phyloP scores from a whole-genome alignment of 371 early-diverging fungal genomes.

The Saksenaea vasiformis region DNA sequence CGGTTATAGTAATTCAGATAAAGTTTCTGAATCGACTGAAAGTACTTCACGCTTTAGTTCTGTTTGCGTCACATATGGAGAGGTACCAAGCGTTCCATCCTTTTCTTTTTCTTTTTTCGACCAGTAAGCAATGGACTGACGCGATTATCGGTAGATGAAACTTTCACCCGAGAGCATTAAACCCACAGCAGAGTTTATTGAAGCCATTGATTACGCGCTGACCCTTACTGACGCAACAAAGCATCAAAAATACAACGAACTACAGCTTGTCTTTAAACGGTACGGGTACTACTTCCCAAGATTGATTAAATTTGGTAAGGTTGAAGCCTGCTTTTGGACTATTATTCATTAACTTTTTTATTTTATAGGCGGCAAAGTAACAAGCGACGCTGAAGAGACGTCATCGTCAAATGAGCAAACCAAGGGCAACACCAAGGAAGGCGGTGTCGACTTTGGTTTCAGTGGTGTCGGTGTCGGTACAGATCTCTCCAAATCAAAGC shows the following conservation, averaged over 20 bases:
- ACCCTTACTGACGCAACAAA: not conserved
- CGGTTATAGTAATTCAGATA: not conserved
- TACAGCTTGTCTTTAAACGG: not conserved
- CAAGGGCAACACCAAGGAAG: not conserved
- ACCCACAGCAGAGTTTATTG: not conserved
- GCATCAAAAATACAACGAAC: not conserved
- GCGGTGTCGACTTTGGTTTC: not conserved
- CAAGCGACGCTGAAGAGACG: not conserved
- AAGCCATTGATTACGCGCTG: not conserved
- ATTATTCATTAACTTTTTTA: not conserved
- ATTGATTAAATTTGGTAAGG: not conserved
- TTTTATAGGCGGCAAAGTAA: not conserved
- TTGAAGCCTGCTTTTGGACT: not conserved
- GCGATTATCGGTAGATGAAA: not conserved
- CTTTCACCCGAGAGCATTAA: not conserved
- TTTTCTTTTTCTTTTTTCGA: not conserved
- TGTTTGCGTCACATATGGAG: not conserved
- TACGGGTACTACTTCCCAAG: not conserved
- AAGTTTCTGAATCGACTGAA: not conserved
- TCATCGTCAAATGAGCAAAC: not conserved
- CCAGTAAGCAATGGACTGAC: not conserved
- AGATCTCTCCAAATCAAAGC: not conserved
- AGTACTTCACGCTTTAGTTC: not conserved
- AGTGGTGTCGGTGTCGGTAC: not conserved
- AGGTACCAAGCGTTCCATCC: not conserved